phyloP scores from a whole-genome alignment of 129 eudicot genomes.

The Helianthus annuus region HanXRQr2.0-SUNRISE NC_035435.2:149922408-149922907 shows the following conservation, averaged over 20 bases:
- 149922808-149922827: constrained; percentile 3
- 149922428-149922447: background rate
- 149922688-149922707: background rate
- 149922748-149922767: background rate
- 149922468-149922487: background rate
- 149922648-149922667: no score
- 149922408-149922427: background rate
- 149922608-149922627: no score
- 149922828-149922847: background rate
- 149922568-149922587: no score
- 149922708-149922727: background rate
- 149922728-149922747: background rate
- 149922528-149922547: no score
- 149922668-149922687: no score
- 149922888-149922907: no score
- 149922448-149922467: constrained; percentile 2
- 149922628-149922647: no score
- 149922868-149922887: no score
- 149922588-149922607: no score
- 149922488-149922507: no score
- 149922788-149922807: background rate
- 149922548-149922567: no score
- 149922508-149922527: no score
- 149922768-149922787: background rate
- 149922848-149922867: background rate